Evolutionary conservation across 495 filamentous ascomycete species (phyloP), one percentile per base, ranked within the genome.

Genomic region (Pyrenopolyporus hunteri): DNA sequence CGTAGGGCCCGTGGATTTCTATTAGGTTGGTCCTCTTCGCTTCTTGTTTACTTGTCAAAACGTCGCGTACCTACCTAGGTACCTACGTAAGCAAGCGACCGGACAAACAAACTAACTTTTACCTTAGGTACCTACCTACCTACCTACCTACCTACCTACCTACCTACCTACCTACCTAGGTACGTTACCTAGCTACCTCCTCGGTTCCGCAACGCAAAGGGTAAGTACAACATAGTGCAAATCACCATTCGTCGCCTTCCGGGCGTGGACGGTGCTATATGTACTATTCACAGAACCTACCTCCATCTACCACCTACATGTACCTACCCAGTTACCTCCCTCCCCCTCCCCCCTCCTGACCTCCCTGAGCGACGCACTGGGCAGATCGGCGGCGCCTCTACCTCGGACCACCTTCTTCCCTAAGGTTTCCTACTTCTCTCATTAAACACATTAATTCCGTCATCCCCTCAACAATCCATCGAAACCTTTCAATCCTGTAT

Each of bases 371-470:
- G 13, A 9, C 10, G 53, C 55, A 51, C 40, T 66, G 32, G 23
- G 26, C 22, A 37, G 57, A 61, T 61, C 51, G 28, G 63, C 57
- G 63, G 63, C 54, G 63, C n/a, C n/a, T 66, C 47, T 61, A 35
- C 57, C 52, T 66, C 57, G 63, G 56, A 57, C 63, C 55, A 59
- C 56, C 36, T 47, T 23, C 33, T 33, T 28, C 45, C 49, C 56
- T 56, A 51, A 49, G 29, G 20, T 49, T 56, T 29, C 6, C 25
- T 45, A 57, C 29, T 39, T 44, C 42, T 17, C 43, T 44, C 49
- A 55, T 31, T 33, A 59, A 50, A 53, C 49, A 39, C 36, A 44
- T 45, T 59, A 45, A 65, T 65, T 59, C 62, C 62, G 62, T 54
- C 56, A 59, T 56, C 25, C 32, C 61, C 45, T 54, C 44, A n/a